Base-by-base conservation (phyloP, 2,329 filamentous ascomycete species). In the Paraconiothyrium sp. region DNA sequence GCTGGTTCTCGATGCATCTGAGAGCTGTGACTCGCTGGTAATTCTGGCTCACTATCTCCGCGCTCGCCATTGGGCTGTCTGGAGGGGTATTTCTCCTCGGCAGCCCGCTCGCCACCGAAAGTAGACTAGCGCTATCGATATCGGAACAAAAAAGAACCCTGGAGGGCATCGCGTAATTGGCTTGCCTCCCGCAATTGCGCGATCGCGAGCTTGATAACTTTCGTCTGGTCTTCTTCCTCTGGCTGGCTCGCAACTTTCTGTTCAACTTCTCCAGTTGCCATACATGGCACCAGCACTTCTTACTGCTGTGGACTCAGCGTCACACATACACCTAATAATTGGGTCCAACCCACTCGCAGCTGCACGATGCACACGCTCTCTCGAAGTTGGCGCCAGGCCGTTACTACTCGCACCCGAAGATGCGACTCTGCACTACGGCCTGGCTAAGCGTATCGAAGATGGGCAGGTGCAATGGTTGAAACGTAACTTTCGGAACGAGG, bases 321-420 rank as follows among this genome's bases (percentile, higher is more conserved):
- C 83, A 51, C 90, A 92, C 74, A 79, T 94, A 44, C 95, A 99
- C 77, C 84, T 99, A 60, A 88, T 99, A 72, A 80, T 98, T 65
- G 95, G 95, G 61, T 89, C 90, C 37, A 95, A 94, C 72, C 89
- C 94, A 14, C 86, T 99, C 44, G 94, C 95, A n/a, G 90, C 91
- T 56, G 87, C 93, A 35, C 88, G 95, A 70, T 96, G 92, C 80
- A 82, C 86, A 13, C 92, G 92, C 74, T 94, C 92, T 3, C 80
- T 97, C 54, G 87, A 90, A 71, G 91, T 92, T 16, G 94, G 94
- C 70, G 95, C 95, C 54, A 87, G 79, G 50, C 93, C 95, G 0
- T 86, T 95, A 46, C 81, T 98, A 48, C 84, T 99, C 72, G 89
- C 93, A 3, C 90, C 92, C 0, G 85, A 86, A 58, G 83, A 86